These are phyloP conservation scores for Micractinium conductrix DNA, from an alignment of 139 green algal genomes.

Conservation along the genomic window DNA sequence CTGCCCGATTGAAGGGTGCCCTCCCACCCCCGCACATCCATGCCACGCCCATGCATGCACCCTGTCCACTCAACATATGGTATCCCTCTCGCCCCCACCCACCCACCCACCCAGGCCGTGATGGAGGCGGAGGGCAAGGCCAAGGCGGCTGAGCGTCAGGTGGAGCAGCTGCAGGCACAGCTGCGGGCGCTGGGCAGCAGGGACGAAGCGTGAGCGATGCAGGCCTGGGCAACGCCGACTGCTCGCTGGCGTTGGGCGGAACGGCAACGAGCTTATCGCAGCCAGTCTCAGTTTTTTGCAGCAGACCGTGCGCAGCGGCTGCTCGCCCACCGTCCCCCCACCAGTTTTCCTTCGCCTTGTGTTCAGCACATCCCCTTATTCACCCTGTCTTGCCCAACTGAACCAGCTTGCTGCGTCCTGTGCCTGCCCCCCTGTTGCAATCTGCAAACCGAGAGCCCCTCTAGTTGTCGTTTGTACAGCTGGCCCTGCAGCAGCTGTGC, in stretches of 20 bases:
- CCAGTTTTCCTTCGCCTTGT: neutral
- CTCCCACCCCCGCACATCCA: neutral
- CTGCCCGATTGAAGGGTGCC: neutral
- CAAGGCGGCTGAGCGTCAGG: constrained; percentile 16
- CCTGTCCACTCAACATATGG: neutral
- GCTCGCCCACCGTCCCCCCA: neutral
- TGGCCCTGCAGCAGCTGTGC: too few species aligned
- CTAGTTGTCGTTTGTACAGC: too few species aligned
- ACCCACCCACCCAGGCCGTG: constrained; percentile 2
- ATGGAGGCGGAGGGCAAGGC: constrained; percentile 26
- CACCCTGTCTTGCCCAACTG: too few species aligned
- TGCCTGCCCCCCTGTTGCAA: too few species aligned
- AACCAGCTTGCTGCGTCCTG: neutral
- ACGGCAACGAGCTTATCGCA: neutral
- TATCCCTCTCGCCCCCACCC: neutral
- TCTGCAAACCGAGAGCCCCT: too few species aligned
- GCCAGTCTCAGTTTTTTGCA: too few species aligned
- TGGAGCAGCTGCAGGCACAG: constrained; percentile 14
- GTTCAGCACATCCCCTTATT: too few species aligned
- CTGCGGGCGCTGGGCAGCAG: neutral
- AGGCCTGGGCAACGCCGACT: too few species aligned
- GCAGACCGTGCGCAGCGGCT: neutral
- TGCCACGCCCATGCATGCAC: neutral
- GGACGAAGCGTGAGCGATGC: neutral
- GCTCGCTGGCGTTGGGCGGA: too few species aligned